Conservation (phyloP, 2,329 filamentous ascomycete genomes). For the Delphinella strobiligena region DNA sequence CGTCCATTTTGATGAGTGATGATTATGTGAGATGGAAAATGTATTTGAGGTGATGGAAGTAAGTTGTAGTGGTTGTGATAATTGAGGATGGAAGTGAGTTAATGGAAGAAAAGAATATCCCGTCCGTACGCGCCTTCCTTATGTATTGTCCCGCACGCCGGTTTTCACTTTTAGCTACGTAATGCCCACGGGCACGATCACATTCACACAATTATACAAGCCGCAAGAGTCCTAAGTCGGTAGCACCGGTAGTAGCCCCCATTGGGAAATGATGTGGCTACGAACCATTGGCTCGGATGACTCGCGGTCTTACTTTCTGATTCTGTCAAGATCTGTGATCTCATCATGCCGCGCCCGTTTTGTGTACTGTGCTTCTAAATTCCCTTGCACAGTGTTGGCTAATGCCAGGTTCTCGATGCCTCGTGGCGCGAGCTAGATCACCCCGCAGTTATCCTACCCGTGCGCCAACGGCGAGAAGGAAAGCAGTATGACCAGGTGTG, state of each 20-base stretch:
- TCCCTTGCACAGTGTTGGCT: no score
- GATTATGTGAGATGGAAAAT: neutral
- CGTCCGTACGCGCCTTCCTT: constrained; percentile 2
- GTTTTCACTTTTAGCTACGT: neutral
- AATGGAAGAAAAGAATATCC: neutral
- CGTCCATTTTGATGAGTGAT: constrained; percentile 43
- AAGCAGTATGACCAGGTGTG: no score
- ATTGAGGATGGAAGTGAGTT: constrained; percentile 6
- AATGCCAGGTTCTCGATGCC: no score
- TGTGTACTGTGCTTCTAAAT: no score
- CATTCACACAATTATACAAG: no score
- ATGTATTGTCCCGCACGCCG: neutral
- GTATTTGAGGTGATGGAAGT: constrained; percentile 1
- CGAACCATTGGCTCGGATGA: neutral
- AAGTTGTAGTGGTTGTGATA: neutral
- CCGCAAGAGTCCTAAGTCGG: no score
- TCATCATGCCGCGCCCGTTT: neutral
- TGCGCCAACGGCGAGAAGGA: no score
- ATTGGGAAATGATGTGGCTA: no score
- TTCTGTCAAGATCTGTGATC: neutral
- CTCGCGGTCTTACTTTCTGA: neutral
- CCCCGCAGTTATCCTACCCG: no score
- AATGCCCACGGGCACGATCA: neutral
- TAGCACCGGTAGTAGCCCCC: no score
- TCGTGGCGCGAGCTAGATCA: no score